Evolutionary conservation across 345 rosid species (phyloP).

Genomic region (Salix udensis): DNA sequence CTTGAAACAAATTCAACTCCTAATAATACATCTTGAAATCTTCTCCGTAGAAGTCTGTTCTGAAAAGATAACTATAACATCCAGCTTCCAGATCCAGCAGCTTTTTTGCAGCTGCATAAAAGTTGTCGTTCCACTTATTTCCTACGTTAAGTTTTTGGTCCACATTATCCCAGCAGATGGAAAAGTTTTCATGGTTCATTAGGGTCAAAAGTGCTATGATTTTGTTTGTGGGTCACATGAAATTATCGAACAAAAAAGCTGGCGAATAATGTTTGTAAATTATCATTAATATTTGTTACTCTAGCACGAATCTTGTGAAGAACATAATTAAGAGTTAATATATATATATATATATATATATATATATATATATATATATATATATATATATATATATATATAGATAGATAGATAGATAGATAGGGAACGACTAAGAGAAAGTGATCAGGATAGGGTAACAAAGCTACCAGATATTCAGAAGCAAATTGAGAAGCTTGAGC

Average conservation of each 20-base stretch:
- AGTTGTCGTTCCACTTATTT: neutral
- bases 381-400: too few species aligned
- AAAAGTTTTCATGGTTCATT: neutral
- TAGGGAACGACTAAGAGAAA: too few species aligned
- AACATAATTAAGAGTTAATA: neutral
- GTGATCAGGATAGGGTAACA: too few species aligned
- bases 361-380: too few species aligned
- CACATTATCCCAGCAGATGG: neutral
- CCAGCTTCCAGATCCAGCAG: neutral
- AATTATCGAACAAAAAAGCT: neutral
- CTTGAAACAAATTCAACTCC: neutral
- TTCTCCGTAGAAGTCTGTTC: neutral
- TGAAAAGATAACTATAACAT: neutral
- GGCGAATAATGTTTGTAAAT: neutral
- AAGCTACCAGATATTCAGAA: too few species aligned
- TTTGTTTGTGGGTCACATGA: neutral
- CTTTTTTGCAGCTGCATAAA: neutral
- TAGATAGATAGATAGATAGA: too few species aligned
- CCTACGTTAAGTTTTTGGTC: neutral
- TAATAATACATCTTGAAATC: too few species aligned
- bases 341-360: too few species aligned
- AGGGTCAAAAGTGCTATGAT: neutral
- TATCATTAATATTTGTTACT: too few species aligned
- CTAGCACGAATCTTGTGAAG: neutral
- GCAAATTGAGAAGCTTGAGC: too few species aligned